Evolutionary conservation across 2,329 filamentous ascomycete species (phyloP), one percentile per base, ranked within the genome.

Genomic region (Myriosclerotinia curreyana): DNA sequence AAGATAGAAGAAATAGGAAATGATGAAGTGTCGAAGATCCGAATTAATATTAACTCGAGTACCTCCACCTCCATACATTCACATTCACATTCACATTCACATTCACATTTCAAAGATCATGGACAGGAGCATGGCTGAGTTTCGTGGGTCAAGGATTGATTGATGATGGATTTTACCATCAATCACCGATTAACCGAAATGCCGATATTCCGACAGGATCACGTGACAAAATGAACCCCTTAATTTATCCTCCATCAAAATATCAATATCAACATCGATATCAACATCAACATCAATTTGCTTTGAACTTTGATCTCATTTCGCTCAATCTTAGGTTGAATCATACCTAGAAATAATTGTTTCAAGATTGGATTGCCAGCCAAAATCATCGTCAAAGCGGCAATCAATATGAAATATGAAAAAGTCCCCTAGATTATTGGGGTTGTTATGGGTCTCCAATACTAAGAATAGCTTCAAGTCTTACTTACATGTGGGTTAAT

Each of bases 101-200:
- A n/a, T n/a, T n/a, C n/a, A n/a, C n/a, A n/a, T n/a, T n/a, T n/a
- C n/a, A n/a, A n/a, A n/a, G n/a, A n/a, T n/a, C n/a, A n/a, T n/a
- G n/a, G n/a, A n/a, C n/a, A n/a, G n/a, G n/a, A n/a, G n/a, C n/a
- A n/a, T n/a, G 36, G 28, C 28, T 31, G 12, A 14, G 34, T 40
- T n/a, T 54, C 36, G 36, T n/a, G 36, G n/a, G 14, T 25, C 52
- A 54, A 54, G 52, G 52, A 40, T n/a, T n/a, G n/a, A n/a, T n/a
- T n/a, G n/a, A n/a, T n/a, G n/a, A n/a, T n/a, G n/a, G n/a, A n/a
- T n/a, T n/a, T n/a, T 31, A 14, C n/a, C 28, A 58, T 46, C n/a
- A 58, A 58, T 46, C 54, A 58, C 40, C 40, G 40, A 58, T 58
- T 34, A 34, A 12, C 52, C 52, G 52, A 54, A 4, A 54, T 54